These are phyloP conservation scores for Limonium bicolor DNA, from an alignment of 148 eudicot species.

Conservation along the genomic window DNA sequence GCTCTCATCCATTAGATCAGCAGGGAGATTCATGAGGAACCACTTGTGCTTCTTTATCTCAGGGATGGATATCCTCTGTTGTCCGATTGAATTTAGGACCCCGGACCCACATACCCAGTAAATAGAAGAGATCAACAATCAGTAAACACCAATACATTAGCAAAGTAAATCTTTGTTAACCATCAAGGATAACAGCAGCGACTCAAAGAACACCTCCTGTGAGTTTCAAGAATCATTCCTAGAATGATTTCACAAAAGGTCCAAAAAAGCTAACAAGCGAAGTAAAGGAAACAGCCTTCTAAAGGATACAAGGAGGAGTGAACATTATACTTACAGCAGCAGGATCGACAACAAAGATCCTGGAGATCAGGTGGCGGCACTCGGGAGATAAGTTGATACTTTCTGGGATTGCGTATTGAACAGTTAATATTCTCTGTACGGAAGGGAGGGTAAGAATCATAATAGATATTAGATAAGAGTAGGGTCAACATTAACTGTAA, in stretches of 20 bases:
- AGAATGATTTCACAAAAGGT: not conserved
- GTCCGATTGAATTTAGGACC: conserved; percentile 7
- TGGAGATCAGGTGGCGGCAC: conserved; percentile 80
- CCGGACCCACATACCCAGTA: not conserved
- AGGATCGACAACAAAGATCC: conserved; percentile 84
- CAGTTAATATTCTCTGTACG: conserved; percentile 67
- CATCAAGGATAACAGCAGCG: not conserved
- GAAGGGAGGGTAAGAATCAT: too few species aligned
- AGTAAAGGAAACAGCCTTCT: not conserved
- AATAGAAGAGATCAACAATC: not conserved
- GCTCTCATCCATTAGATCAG: conserved; percentile 63
- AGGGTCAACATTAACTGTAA: not conserved
- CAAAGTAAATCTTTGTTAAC: not conserved
- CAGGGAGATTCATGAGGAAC: conserved; percentile 82
- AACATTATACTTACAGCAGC: conserved; percentile 36
- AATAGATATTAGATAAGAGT: too few species aligned
- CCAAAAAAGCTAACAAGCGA: not conserved
- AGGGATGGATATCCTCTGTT: conserved; percentile 75
- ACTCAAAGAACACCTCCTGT: not conserved
- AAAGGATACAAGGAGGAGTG: not conserved
- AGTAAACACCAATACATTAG: not conserved
- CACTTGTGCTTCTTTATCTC: conserved; percentile 69
- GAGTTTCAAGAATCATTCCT: not conserved
- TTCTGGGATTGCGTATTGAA: conserved; percentile 78
- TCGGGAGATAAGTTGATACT: conserved; percentile 47